These are phyloP conservation scores for Verticillium nonalfalfae DNA, from an alignment of 2,329 filamentous ascomycete genomes.

Conservation along the genomic window DNA sequence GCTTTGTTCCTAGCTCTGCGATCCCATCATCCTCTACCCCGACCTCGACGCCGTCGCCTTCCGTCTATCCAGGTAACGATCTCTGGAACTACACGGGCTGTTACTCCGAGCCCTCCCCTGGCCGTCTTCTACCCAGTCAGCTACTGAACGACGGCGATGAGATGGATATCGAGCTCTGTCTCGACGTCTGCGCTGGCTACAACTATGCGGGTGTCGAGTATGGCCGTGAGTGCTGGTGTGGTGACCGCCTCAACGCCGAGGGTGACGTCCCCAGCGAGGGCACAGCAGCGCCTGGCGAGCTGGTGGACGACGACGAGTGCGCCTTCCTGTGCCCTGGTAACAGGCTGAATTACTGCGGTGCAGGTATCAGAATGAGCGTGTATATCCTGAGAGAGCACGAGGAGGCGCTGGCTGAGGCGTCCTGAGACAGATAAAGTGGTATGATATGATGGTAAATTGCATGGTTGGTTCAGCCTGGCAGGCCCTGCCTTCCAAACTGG, in stretches of 20 bases:
- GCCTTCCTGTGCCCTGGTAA: conserved; percentile 11
- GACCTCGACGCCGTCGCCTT: conserved; percentile 14
- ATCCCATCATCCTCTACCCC: conserved; percentile 1
- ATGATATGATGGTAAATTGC: background rate
- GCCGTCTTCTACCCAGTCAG: conserved; percentile 22
- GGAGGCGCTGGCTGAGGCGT: background rate
- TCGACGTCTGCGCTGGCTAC: conserved; percentile 10
- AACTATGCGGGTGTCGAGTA: conserved; percentile 14
- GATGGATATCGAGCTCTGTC: conserved; percentile 13
- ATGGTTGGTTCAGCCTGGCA: background rate
- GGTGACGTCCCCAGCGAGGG: conserved; percentile 4
- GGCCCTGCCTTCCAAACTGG: background rate
- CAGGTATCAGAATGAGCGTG: conserved; percentile 20
- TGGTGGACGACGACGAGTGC: conserved; percentile 9
- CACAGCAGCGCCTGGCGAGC: conserved; percentile 8
- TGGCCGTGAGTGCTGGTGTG: conserved; percentile 15
- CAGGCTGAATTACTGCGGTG: conserved; percentile 9
- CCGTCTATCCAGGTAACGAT: conserved; percentile 23
- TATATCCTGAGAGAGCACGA: conserved; percentile 16
- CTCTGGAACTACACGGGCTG: conserved; percentile 31
- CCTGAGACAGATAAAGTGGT: background rate
- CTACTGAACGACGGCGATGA: conserved; percentile 18
- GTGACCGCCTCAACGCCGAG: conserved; percentile 16
- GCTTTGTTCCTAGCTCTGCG: background rate
- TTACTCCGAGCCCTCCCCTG: conserved; percentile 22